phyloP scores from a whole-genome alignment of 345 rosid species.

The Linum tenue region DNA sequence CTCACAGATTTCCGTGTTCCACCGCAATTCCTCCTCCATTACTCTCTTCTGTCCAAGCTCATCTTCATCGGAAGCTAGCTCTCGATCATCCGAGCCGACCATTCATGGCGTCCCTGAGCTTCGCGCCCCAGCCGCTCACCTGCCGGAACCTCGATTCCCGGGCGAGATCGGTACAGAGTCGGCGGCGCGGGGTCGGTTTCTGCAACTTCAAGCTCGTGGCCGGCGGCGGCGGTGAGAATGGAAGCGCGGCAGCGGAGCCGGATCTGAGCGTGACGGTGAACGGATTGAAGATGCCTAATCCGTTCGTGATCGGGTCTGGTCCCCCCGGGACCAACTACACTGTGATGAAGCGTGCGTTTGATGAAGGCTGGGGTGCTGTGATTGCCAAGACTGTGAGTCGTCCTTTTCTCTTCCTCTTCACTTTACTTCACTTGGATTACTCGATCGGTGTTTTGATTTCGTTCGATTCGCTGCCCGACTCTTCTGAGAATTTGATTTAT shows the following conservation, averaged over 20 bases:
- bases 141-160: not conserved
- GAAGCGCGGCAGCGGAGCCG: constrained; percentile 33
- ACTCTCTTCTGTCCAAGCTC: not conserved
- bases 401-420: not conserved
- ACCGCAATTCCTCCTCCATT: not conserved
- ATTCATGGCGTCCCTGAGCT: not conserved
- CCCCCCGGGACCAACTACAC: constrained; percentile 97
- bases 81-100: not conserved
- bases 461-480: too few relatives aligned
- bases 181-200: constrained; percentile 35
- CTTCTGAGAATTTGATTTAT: too few relatives aligned
- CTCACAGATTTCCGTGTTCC: too few relatives aligned
- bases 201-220: constrained; percentile 32
- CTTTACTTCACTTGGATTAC: too few relatives aligned
- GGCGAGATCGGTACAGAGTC: not conserved
- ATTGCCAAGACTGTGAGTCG: constrained; percentile 84
- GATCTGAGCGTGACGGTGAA: constrained; percentile 83
- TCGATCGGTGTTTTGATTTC: too few relatives aligned
- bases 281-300: constrained; percentile 83
- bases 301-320: constrained; percentile 93
- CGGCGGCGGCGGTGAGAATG: constrained; percentile 1
- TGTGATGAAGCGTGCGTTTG: constrained; percentile 93
- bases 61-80: not conserved
- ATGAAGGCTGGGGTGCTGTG: constrained; percentile 99
- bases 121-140: not conserved